Percentiles rank a stretch among this genome's conserved stretches.
Conservation (phyloP, 1,139 yeast species). For the Diutina catenulata region DNA sequence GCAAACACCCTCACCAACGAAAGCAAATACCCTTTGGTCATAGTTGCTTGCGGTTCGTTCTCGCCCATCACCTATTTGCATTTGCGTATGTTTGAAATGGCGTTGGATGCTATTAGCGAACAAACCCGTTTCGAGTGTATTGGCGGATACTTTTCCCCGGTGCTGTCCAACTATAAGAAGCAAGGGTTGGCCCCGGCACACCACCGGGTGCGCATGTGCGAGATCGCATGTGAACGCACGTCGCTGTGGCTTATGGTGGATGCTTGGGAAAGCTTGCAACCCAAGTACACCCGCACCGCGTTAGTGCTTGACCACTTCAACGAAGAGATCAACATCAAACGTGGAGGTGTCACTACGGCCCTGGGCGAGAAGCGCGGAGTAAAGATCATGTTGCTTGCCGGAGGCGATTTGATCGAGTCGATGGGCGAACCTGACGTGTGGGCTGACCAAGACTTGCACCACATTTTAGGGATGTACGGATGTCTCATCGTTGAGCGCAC, state of each 20-base stretch:
- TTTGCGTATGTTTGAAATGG: conserved; percentile 97
- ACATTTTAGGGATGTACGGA: conserved; percentile 89
- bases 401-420: conserved; percentile 93
- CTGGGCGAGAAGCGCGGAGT: conserved; percentile 74
- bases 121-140: conserved; percentile 88
- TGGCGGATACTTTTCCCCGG: conserved; percentile 98
- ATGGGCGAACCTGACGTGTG: conserved; percentile 99
- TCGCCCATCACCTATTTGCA: conserved; percentile 93
- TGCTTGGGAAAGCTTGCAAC: conserved; percentile 96
- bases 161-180: conserved; percentile 84
- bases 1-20: conserved; percentile 63
- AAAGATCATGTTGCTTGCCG: conserved; percentile 91
- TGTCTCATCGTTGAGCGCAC: conserved; percentile 95
- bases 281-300: conserved; percentile 86
- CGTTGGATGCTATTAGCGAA: conserved; percentile 86
- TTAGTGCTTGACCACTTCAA: conserved; percentile 93
- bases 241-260: conserved; percentile 98
- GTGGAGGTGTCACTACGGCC: conserved; percentile 76
- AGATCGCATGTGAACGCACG: conserved; percentile 93
- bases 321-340: conserved; percentile 80
- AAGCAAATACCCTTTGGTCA: conserved; percentile 75
- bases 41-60: conserved; percentile 96
- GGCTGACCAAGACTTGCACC: conserved; percentile 94
- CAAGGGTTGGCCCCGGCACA: conserved; percentile 83
- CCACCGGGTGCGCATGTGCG: conserved; percentile 96